Base-by-base conservation (phyloP, 1,284 basidiomycete species). In the Hemileia vastatrix region DNA sequence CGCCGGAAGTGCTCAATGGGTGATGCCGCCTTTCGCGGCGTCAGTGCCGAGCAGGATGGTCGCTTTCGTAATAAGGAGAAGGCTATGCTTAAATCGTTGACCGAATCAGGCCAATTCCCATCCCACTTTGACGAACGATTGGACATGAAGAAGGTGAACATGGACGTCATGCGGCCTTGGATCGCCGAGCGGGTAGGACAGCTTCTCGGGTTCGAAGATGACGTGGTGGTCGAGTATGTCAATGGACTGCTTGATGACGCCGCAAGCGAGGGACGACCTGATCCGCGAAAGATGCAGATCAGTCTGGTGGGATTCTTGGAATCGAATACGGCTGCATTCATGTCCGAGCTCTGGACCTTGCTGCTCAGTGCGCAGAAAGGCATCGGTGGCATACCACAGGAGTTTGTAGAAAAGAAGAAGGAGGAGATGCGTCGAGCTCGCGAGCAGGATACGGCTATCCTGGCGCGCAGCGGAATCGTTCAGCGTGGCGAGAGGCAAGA, bases 51-150 rank as follows among this genome's bases (percentile, higher is more conserved):
- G 47, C 76, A 77, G 65, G 77, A 78, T 57, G 67, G 68, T 15
- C 84, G 93, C 60, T 97, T 96, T 78, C 88, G 86, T 54, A 88
- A 97, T 84, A 97, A 98, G 79, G 91, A 95, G 78, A 79, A 86
- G 51, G 87, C 88, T 70, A 81, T 93, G 44, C 84, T 95, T 68
- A 90, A 87, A 77, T 77, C 83, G 13, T 87, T 91, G 77, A n/a
- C n/a, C n/a, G n/a, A n/a, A n/a, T n/a, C n/a, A n/a, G n/a, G n/a
- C n/a, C 91, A 92, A 77, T 95, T 95, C 73, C 91, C 91, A 4
- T 76, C 86, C 2, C 83, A 88, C 71, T 95, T 96, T 72, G 85
- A 88, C 51, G n/a, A n/a, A n/a, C n/a, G n/a, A n/a, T n/a, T n/a
- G n/a, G n/a, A n/a, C n/a, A n/a, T n/a, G n/a, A 85, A 87, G 77